Conservation (phyloP, 257 asterid species). For the Cruciata laevipes region DNA sequence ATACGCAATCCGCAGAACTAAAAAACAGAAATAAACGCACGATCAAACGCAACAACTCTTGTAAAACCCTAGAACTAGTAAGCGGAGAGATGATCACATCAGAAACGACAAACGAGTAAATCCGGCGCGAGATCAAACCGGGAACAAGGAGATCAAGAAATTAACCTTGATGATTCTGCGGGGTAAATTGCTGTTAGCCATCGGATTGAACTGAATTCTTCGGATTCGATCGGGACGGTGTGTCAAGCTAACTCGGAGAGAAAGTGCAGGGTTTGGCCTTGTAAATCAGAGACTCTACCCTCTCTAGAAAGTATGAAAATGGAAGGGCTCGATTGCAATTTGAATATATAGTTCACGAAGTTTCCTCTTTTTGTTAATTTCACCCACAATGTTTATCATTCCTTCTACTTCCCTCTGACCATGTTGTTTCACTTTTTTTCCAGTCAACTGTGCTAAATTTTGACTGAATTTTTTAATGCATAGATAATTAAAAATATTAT, state of each 20-base stretch:
- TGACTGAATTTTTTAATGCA: no score
- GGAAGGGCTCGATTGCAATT: slow-evolving; percentile 10
- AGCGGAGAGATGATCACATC: slow-evolving; percentile 16
- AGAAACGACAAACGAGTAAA: slow-evolving; percentile 19
- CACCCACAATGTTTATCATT: no score
- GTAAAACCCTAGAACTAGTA: slow-evolving; percentile 14
- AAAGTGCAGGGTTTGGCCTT: background rate
- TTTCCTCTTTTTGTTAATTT: no score
- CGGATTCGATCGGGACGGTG: background rate
- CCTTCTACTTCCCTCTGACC: no score
- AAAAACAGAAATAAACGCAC: slow-evolving; percentile 7
- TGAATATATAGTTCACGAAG: no score
- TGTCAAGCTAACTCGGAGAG: slow-evolving; percentile 21
- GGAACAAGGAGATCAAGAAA: slow-evolving; percentile 40
- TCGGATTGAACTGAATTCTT: slow-evolving; percentile 29
- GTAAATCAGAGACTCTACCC: background rate
- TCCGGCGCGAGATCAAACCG: slow-evolving; percentile 40
- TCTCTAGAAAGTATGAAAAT: background rate
- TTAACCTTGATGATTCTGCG: slow-evolving; percentile 70
- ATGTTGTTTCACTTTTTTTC: no score
- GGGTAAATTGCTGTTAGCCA: slow-evolving; percentile 58
- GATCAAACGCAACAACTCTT: background rate
- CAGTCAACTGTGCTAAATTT: no score
- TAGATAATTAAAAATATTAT: no score
- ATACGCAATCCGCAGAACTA: slow-evolving; percentile 10